Base-by-base conservation (phyloP, 139 green algal genomes). In the Chlorella sp. region DNA sequence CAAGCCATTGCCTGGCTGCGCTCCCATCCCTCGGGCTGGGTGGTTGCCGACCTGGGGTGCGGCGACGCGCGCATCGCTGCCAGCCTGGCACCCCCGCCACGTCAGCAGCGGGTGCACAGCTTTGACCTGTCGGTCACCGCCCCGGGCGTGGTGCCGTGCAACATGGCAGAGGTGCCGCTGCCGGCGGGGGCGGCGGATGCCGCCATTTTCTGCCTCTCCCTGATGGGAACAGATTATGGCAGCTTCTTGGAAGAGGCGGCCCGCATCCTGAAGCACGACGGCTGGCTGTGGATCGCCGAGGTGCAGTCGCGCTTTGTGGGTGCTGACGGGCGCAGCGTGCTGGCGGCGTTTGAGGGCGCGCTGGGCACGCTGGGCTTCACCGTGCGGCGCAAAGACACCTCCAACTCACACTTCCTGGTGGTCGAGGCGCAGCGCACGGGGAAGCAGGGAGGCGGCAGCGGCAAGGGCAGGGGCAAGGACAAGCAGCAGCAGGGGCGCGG, bases 211-310 rank as follows among this genome's bases (percentile, higher is more conserved):
- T 99, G 95, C 80, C 94, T 99, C 24, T 96, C 97, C 1, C 93
- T 99, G 34, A 99, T 99, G 98, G 97, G 97, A 68, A 98, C 94
- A 28, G 97, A 99, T 91, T 99, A 99, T 79, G 89, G 87, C 1
- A 34, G 48, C 1, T 98, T 97, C 89, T 83, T 99, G 42, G 39
- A 87, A 42, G 98, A 99, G 93, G 98, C 98, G 16, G 78, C 88
- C 2, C 91, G 98, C 2, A 94, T 99, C 68, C 93, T 99, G 19
- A 94, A 92, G 88, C 84, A 83, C 14, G 91, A 85, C 2, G 97
- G 97, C 53, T 94, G 89, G 90, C 93, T 99, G 22, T 99, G 97
- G 97, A 96, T 99, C 30, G 97, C 97, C 11, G 97, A 99, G 94
- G 97, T 99, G n/a, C 93, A 94, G 86, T 93, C 94, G 88, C 80